Evolutionary conservation across 208 protist genomes (phyloP), one percentile per base, ranked within the genome.

Genomic region (Naegleria gruberi): DNA sequence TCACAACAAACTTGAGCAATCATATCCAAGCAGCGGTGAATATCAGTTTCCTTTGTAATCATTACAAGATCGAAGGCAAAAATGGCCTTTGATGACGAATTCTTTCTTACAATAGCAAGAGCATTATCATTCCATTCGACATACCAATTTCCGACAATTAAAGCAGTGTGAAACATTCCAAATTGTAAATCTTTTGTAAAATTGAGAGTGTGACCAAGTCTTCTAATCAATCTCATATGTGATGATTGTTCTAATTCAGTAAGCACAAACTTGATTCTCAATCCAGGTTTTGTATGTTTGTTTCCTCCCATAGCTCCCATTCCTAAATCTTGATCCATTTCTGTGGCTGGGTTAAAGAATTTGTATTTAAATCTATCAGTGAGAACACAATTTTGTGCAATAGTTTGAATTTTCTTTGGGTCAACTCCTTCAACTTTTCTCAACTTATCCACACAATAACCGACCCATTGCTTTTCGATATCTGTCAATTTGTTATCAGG

Each of bases 201-300:
- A n/a, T 77, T 37, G 7, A 37, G 12, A 37, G 65, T 37, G 8
- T 77, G 30, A 65, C 34, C 34, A 40, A 88, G 5, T 26, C 34
- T 3, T 30, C 84, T 8, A 8, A 65, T 6, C 8, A 26, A 23
- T 43, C 37, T 47, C 4, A 34, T 10, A 0, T 43, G 43, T 26
- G 43, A 3, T 12, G 15, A 37, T 34, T 65, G 6, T 15, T n/a
- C 26, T 10, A 88, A 40, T 26, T 88, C 84, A 40, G 46, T 65
- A 5, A 88, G 23, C 3, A 88, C 84, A 51, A 88, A 88, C 45
- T 88, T 88, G 4, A 88, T 65, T 88, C 46, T 57, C 15, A 88
- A 23, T 6, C n/a, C 17, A 77, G 65, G 7, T 37, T 77, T 77
- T 7, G 30, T 77, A 37, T 6, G 65, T 77, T 77, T 77, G 30